phyloP scores from a whole-genome alignment of 1,284 basidiomycete species.

The Cystobasidium pallidum region DNA sequence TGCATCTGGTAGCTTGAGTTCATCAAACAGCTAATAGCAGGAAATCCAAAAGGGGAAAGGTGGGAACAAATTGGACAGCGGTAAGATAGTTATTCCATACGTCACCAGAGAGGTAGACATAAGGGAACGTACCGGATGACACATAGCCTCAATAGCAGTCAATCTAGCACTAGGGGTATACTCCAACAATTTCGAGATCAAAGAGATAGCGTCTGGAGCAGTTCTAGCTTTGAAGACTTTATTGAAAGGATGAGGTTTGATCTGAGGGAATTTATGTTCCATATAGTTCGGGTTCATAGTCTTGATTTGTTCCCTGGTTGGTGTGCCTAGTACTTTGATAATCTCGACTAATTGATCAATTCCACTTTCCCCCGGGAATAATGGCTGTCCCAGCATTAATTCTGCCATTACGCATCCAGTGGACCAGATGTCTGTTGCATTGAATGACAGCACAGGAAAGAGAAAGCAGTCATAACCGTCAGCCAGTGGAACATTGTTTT shows the following conservation, averaged over 20 bases:
- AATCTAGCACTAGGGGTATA: slow-evolving; percentile 93
- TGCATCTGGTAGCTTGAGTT: slow-evolving; percentile 83
- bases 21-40: slow-evolving; percentile 91
- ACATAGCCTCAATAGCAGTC: slow-evolving; percentile 80
- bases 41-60: background rate
- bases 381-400: slow-evolving; percentile 96
- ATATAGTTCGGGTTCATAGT: slow-evolving; percentile 99
- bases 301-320: slow-evolving; percentile 99
- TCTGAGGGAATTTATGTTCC: slow-evolving; percentile 99
- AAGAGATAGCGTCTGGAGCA: slow-evolving; percentile 90
- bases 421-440: slow-evolving; percentile 87
- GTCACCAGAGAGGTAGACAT: background rate
- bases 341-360: slow-evolving; percentile 99
- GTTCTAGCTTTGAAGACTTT: slow-evolving; percentile 99
- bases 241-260: slow-evolving; percentile 94
- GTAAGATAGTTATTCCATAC: too few relatives aligned
- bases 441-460: too few relatives aligned
- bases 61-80: background rate
- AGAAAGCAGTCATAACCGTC: too few relatives aligned
- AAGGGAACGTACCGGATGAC: slow-evolving; percentile 42
- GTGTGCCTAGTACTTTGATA: slow-evolving; percentile 99
- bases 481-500: too few relatives aligned
- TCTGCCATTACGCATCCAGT: slow-evolving; percentile 99
- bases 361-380: slow-evolving; percentile 99
- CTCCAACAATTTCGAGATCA: slow-evolving; percentile 91